Conservation (phyloP, 257 asterid genomes). For the Solanum raphanifolium region DNA sequence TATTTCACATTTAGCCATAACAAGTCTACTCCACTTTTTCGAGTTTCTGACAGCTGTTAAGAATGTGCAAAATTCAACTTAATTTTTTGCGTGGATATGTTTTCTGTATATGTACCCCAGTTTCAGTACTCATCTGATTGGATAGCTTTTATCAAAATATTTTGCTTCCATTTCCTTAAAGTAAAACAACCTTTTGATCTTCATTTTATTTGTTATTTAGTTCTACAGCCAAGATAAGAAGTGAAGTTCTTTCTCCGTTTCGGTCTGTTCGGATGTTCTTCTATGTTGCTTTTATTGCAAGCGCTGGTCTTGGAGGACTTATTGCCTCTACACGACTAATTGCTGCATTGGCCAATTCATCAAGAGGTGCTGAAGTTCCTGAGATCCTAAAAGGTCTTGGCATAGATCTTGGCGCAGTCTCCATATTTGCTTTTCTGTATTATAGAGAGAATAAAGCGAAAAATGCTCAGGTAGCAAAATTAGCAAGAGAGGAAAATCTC, state of each 20-base stretch:
- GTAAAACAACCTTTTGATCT: constrained; percentile 15
- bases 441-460: constrained; percentile 67
- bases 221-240: constrained; percentile 75
- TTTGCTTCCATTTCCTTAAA: constrained; percentile 3
- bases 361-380: constrained; percentile 57
- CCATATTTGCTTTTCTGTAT: constrained; percentile 69
- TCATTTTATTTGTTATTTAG: constrained; percentile 36
- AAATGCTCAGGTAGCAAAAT: constrained; percentile 70
- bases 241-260: constrained; percentile 91
- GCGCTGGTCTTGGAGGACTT: constrained; percentile 77
- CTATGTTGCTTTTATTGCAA: constrained; percentile 71
- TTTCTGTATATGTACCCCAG: not conserved
- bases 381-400: constrained; percentile 60
- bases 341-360: constrained; percentile 62
- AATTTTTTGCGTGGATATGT: not conserved
- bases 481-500: constrained; percentile 79
- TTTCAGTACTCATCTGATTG: not conserved
- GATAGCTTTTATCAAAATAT: not conserved
- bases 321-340: constrained; percentile 55
- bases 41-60: not conserved
- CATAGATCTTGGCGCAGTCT: constrained; percentile 72
- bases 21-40: not conserved
- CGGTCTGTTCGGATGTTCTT: constrained; percentile 93
- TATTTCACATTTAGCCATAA: not conserved
- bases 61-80: not conserved